A percentile compares a stretch with the other conserved stretches of the same genome.
Evolutionary conservation across 352 stramenopile species (phyloP).

Genomic region (Thalassiosira tumida): DNA sequence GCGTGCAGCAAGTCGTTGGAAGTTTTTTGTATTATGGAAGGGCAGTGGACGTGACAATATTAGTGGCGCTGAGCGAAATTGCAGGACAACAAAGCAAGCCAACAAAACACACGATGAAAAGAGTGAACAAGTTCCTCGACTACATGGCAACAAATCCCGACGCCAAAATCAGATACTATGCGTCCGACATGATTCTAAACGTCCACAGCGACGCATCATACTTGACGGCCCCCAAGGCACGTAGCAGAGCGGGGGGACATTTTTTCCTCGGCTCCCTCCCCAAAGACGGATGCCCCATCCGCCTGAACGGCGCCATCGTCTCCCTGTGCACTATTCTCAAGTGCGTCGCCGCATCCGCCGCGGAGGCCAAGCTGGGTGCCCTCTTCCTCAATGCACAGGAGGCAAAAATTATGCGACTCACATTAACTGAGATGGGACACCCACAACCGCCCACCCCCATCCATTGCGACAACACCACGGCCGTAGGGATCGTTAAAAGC

Average conservation of each 20-base stretch:
- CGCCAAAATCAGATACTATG: not conserved
- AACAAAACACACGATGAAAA: not conserved
- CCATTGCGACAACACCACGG: not conserved
- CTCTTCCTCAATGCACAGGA: not conserved
- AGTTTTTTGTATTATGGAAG: slow-evolving; percentile 16
- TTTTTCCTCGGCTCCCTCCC: not conserved
- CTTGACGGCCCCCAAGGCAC: not conserved
- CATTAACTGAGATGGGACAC: not conserved
- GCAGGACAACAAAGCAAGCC: not conserved
- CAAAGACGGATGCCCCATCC: not conserved
- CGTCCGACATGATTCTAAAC: not conserved
- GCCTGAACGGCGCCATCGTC: not conserved
- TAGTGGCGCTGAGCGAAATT: slow-evolving; percentile 27
- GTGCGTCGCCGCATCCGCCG: not conserved
- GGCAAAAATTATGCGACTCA: not conserved
- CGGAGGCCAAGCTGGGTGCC: not conserved
- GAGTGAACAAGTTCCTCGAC: not conserved
- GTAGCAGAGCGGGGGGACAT: not conserved
- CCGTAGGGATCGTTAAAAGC: not conserved
- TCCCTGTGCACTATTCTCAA: not conserved
- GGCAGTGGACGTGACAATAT: slow-evolving; percentile 28
- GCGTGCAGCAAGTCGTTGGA: slow-evolving; percentile 57
- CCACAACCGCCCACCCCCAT: not conserved
- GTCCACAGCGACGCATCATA: not conserved
- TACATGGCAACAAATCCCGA: not conserved